Evolutionary conservation across 2,329 filamentous ascomycete genomes (phyloP).

Genomic region (Chaetomium globosum): DNA sequence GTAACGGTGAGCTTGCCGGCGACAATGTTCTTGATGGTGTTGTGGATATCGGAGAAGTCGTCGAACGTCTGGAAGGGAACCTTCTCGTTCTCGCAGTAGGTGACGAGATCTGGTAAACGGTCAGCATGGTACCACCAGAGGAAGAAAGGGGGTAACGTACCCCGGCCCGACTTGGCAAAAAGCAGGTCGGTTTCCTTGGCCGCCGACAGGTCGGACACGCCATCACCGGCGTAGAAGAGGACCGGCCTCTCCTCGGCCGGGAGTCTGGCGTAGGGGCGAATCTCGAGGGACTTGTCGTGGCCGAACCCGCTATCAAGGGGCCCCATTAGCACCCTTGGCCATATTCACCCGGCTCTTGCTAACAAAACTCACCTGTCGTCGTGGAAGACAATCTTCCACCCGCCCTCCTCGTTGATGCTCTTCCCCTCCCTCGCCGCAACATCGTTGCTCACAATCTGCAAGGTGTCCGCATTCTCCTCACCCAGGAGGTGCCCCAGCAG

Average conservation of each 20-base stretch:
- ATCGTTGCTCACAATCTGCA: conserved; percentile 90
- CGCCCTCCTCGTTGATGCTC: conserved; percentile 74
- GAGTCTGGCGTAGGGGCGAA: conserved; percentile 80
- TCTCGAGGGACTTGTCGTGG: conserved; percentile 95
- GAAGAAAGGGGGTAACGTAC: conserved; percentile 49
- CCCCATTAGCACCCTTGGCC: conserved; percentile 18
- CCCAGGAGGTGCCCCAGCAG: conserved; percentile 80
- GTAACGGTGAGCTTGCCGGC: conserved; percentile 34
- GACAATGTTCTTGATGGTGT: conserved; percentile 36
- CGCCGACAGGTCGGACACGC: conserved; percentile 88
- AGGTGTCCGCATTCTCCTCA: conserved; percentile 69
- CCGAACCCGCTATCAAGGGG: conserved; percentile 69
- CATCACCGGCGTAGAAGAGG: conserved; percentile 94
- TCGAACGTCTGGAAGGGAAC: conserved; percentile 87
- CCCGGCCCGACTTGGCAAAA: conserved; percentile 89
- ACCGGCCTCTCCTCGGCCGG: conserved; percentile 70
- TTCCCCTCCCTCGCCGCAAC: conserved; percentile 67
- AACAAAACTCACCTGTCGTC: conserved; percentile 69
- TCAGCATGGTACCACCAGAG: conserved; percentile 28
- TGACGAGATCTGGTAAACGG: conserved; percentile 69
- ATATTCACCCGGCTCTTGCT: not conserved
- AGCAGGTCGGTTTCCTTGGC: conserved; percentile 90
- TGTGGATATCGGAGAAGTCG: conserved; percentile 66
- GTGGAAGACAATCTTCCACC: conserved; percentile 87
- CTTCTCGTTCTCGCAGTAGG: conserved; percentile 79